Evolutionary conservation across 1,284 basidiomycete genomes (phyloP).

Genomic region (Rhodotorula sp.): DNA sequence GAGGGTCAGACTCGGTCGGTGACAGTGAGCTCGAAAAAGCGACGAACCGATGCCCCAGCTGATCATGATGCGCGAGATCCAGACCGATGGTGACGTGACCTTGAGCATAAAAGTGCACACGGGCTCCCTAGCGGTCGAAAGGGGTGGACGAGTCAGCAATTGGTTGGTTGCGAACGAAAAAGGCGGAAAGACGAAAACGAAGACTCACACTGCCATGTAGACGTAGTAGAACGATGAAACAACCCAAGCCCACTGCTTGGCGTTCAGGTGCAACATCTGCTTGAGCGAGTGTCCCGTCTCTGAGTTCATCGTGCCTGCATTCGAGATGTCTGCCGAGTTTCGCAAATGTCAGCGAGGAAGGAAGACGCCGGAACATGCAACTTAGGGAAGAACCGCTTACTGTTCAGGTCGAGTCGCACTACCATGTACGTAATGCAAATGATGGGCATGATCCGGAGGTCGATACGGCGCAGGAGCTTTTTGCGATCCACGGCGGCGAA

Average conservation of each 20-base stretch:
- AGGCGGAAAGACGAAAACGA: background rate
- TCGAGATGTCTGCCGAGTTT: background rate
- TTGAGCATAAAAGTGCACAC: slow-evolving; percentile 8
- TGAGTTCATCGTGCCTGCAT: slow-evolving; percentile 9
- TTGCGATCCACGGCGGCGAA: slow-evolving; percentile 14
- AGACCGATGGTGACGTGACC: slow-evolving; percentile 7
- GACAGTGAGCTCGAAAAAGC: too few relatives aligned
- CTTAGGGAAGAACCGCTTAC: background rate
- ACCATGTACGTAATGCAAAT: slow-evolving; percentile 12
- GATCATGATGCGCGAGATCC: slow-evolving; percentile 15
- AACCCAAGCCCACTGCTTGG: slow-evolving; percentile 11
- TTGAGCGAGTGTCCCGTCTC: slow-evolving; percentile 14
- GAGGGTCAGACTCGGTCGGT: too few relatives aligned
- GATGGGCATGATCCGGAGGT: slow-evolving; percentile 1
- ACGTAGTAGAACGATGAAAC: slow-evolving; percentile 6
- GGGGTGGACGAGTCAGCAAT: background rate
- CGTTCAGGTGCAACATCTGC: slow-evolving; percentile 3
- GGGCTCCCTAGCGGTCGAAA: background rate
- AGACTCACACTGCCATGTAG: background rate
- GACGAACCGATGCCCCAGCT: background rate
- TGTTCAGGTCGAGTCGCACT: slow-evolving; percentile 15
- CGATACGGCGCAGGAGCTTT: slow-evolving; percentile 4
- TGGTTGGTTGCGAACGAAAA: background rate
- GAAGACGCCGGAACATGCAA: background rate
- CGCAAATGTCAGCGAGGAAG: background rate